A percentile compares a stretch with the other conserved stretches of the same genome.
These are phyloP conservation scores for Termitomyces sp. DNA, from an alignment of 768 basidiomycete species.

Conservation along the genomic window DNA sequence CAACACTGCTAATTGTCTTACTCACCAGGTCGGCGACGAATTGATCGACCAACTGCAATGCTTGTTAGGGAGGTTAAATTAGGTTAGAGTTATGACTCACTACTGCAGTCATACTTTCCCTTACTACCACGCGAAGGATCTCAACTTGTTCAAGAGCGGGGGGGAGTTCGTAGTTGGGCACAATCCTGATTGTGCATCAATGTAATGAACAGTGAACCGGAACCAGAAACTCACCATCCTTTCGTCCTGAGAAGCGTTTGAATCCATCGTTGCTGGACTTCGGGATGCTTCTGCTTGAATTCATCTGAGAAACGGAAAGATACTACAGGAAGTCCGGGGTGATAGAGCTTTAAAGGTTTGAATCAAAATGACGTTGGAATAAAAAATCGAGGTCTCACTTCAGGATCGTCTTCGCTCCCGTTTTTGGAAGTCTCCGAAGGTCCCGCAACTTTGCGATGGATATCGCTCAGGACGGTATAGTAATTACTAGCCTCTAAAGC, in stretches of 20 bases:
- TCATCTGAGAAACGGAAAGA: constrained; percentile 59
- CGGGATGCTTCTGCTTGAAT: constrained; percentile 49
- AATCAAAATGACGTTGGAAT: not conserved
- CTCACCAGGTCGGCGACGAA: constrained; percentile 67
- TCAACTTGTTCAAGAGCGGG: constrained; percentile 49
- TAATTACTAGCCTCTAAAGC: constrained; percentile 55
- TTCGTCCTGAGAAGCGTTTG: constrained; percentile 44
- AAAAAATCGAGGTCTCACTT: constrained; percentile 33
- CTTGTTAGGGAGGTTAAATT: constrained; percentile 45
- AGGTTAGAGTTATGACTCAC: constrained; percentile 27
- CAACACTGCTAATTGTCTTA: not conserved
- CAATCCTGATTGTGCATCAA: constrained; percentile 27
- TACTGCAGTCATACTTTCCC: constrained; percentile 52
- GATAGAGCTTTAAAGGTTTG: constrained; percentile 34
- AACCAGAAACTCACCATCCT: constrained; percentile 45
- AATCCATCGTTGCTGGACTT: constrained; percentile 57
- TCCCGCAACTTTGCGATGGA: constrained; percentile 34
- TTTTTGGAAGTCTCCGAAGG: constrained; percentile 15
- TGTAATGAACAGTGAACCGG: not conserved
- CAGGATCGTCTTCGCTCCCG: constrained; percentile 48
- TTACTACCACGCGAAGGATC: constrained; percentile 61
- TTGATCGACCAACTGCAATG: constrained; percentile 56
- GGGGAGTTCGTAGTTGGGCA: constrained; percentile 48
- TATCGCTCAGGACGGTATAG: constrained; percentile 49
- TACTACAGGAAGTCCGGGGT: constrained; percentile 60